Conservation (phyloP, 2,329 filamentous ascomycete genomes). For the Neonectria coccinea region DNA sequence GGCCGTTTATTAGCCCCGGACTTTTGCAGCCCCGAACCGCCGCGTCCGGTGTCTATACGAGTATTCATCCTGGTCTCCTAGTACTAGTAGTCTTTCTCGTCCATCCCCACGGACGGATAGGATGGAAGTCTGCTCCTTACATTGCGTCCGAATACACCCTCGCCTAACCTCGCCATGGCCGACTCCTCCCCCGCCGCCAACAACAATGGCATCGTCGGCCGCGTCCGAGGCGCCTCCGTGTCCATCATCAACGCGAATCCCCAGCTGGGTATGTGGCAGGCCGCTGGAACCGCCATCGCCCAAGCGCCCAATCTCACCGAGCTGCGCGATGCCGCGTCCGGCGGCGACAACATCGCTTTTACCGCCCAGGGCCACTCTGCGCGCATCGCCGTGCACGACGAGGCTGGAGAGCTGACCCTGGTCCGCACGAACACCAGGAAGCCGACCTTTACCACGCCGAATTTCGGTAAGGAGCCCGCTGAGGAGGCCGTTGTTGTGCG, state of each 20-base stretch:
- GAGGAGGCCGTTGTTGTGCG: constrained; percentile 12
- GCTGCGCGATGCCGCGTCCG: constrained; percentile 44
- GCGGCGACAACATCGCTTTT: constrained; percentile 46
- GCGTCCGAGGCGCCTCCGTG: constrained; percentile 44
- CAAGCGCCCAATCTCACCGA: constrained; percentile 47
- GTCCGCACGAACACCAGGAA: constrained; percentile 33
- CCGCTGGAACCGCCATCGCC: constrained; percentile 47
- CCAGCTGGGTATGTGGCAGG: constrained; percentile 48
- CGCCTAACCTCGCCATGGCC: neutral
- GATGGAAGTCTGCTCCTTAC: no score
- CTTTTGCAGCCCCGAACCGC: constrained; percentile 5
- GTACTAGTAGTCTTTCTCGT: neutral
- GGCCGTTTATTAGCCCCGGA: neutral
- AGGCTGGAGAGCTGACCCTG: constrained; percentile 40
- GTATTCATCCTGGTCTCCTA: neutral
- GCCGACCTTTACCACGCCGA: constrained; percentile 21
- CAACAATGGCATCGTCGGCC: constrained; percentile 34
- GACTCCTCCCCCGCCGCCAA: neutral
- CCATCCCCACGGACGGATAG: no score
- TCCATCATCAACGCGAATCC: constrained; percentile 45
- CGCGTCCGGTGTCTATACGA: neutral
- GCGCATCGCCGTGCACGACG: constrained; percentile 41
- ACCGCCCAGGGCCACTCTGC: constrained; percentile 47
- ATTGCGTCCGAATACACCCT: no score
- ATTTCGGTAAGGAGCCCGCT: constrained; percentile 10